Conservation (phyloP, 2,329 filamentous ascomycete species). For the Diaporthe longicolla region DNA sequence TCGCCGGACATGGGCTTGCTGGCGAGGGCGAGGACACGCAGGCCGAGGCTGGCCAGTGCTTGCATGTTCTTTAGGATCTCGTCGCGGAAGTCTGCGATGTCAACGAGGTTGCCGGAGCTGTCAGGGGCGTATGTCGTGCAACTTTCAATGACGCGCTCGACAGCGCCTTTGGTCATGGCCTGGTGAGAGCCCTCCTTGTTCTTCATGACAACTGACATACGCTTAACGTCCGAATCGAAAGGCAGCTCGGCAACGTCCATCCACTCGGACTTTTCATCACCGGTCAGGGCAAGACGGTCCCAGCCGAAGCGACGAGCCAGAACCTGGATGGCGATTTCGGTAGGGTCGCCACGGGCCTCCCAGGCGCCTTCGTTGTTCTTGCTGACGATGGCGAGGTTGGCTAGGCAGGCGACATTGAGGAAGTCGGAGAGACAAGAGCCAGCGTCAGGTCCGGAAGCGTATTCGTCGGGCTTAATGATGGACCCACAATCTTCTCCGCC, state of each 20-base stretch:
- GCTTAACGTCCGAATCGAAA: slow-evolving; percentile 76
- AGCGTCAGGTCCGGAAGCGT: not conserved
- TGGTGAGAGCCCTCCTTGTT: slow-evolving; percentile 47
- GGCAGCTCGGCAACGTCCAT: slow-evolving; percentile 71
- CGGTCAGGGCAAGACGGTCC: slow-evolving; percentile 63
- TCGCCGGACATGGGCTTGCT: slow-evolving; percentile 64
- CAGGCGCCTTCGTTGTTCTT: slow-evolving; percentile 58
- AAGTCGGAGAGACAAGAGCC: slow-evolving; percentile 48
- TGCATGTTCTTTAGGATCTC: slow-evolving; percentile 64
- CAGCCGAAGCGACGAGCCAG: slow-evolving; percentile 75
- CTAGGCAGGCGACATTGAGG: slow-evolving; percentile 69
- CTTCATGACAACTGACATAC: slow-evolving; percentile 74
- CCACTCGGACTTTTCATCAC: slow-evolving; percentile 60
- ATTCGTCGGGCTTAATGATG: not conserved
- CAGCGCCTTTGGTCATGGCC: slow-evolving; percentile 69
- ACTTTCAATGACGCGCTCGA: slow-evolving; percentile 71
- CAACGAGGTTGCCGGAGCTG: slow-evolving; percentile 52
- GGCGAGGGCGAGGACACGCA: slow-evolving; percentile 58
- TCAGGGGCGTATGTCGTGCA: slow-evolving; percentile 56
- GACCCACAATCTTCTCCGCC: not conserved
- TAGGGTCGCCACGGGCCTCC: slow-evolving; percentile 73
- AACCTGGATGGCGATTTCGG: slow-evolving; percentile 78
- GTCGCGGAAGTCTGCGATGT: slow-evolving; percentile 39
- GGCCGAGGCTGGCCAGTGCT: not conserved
- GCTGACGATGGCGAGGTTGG: slow-evolving; percentile 71